Evolutionary conservation across 2,329 filamentous ascomycete genomes (phyloP), one percentile per base, ranked within the genome.

Genomic region (Bipolaris cookei): DNA sequence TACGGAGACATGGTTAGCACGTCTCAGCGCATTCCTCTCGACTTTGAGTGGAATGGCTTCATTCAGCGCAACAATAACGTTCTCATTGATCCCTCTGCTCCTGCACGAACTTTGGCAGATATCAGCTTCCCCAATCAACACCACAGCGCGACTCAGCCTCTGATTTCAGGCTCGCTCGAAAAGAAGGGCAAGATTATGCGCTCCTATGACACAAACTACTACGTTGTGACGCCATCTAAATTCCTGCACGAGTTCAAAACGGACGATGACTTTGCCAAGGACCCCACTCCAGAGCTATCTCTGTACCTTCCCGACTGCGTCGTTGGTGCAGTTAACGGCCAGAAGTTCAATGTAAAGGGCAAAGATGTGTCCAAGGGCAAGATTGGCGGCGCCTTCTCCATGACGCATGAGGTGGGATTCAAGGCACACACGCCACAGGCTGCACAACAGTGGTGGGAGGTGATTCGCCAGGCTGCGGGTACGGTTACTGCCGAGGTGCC

Each of bases 211-310:
- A 86, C 90, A 0, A 87, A 86, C 54, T 97, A 96, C 82, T 99
- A 97, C 73, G 94, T 95, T 54, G 87, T 98, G 45, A 96, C 92
- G 0, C 90, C 92, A 0, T 86, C 90, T 55, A 92, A 91, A 71
- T 99, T 89, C 79, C 80, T 99, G 56, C 95, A 99, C 80, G 93
- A 97, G 77, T 99, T 96, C 83, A 96, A 96, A 79, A 92, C 96
- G 71, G 90, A 91, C 73, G 94, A 98, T 70, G 84, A 88, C 68
- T 83, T 86, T 71, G 80, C 79, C 55, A 82, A 86, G 68, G 91
- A 96, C 60, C 91, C 92, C 8, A 83, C 85, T 54, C 94, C 95
- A 0, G 94, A 99, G 75, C 82, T 95, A 38, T 95, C 90, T 13
- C 86, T 99, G 65, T 98, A 94, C 77, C 87, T 99, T 1, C 93